These are phyloP conservation scores for Phyllosticta citrichinensis DNA, from an alignment of 2,329 filamentous ascomycete genomes.

Conservation along the genomic window DNA sequence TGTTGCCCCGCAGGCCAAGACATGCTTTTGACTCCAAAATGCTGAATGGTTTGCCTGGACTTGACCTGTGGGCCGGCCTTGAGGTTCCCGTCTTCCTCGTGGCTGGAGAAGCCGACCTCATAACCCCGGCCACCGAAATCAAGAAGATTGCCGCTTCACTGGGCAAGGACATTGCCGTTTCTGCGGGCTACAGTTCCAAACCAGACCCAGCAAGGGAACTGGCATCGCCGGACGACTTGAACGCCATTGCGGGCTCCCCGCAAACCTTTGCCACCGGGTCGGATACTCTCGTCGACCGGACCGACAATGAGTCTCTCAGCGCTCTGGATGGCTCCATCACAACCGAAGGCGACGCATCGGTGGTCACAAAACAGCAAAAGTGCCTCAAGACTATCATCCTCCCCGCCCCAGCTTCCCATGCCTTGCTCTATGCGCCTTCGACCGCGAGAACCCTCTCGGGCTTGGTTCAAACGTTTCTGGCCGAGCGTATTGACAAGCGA, in stretches of 20 bases:
- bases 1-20: slow-evolving; percentile 41
- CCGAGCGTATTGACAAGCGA: slow-evolving; percentile 62
- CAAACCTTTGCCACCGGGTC: slow-evolving; percentile 4
- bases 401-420: slow-evolving; percentile 70
- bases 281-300: slow-evolving; percentile 4
- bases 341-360: slow-evolving; percentile 34
- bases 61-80: slow-evolving; percentile 62
- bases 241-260: slow-evolving; percentile 16
- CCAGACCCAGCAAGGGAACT: slow-evolving; percentile 22
- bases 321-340: slow-evolving; percentile 11
- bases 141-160: slow-evolving; percentile 51
- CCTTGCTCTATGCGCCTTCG: slow-evolving; percentile 68
- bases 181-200: slow-evolving; percentile 14
- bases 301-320: slow-evolving; percentile 1
- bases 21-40: slow-evolving; percentile 24
- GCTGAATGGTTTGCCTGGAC: slow-evolving; percentile 56
- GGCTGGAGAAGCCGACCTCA: slow-evolving; percentile 63
- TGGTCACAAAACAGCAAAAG: slow-evolving; percentile 18
- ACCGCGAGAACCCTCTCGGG: slow-evolving; percentile 69
- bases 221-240: slow-evolving; percentile 37
- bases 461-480: slow-evolving; percentile 73
- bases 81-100: slow-evolving; percentile 67
- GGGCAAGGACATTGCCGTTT: slow-evolving; percentile 21
- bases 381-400: slow-evolving; percentile 61
- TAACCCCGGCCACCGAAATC: slow-evolving; percentile 64